Evolutionary conservation across 2,329 filamentous ascomycete genomes (phyloP), one percentile per base, ranked within the genome.

Genomic region (Botrytis squamosa): DNA sequence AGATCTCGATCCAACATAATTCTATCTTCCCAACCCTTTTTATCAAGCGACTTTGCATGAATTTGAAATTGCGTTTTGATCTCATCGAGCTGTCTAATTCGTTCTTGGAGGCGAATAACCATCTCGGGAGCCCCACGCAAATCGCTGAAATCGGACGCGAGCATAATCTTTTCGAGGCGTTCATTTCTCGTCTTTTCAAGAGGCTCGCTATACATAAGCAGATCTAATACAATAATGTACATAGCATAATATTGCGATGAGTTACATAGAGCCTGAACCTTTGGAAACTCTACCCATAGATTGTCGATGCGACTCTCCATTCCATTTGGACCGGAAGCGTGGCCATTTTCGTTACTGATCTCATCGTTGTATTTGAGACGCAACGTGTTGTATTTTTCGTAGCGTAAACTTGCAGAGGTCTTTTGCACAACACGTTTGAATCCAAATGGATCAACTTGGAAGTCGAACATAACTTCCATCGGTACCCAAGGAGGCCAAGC

Each of bases 401-500:
- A 98, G 74, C 95, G 91, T 77, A 99, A 86, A 84, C 92, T 95
- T 36, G 95, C 96, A 8, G 95, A 99, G 1, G 96, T 99, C 82
- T 97, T 95, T 82, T 98, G 94, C 18, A 99, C 95, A 44, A 99
- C 95, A 75, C 96, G 91, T 81, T 95, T 95, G 86, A 99, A 99
- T n/a, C 97, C 96, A 80, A 97, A 97, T 0, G 96, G 95, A 82
- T 97, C 95, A 9, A 92, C 88, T 77, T 95, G 86, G 82, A 98
- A 99, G 82, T 98, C 95, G 80, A 97, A 98, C 92, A 99, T 98
- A 78, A 97, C 93, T 83, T 99, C 96, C 85, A 99, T 92, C 0
- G 96, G 96, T 65, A 98, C 93, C 96, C 96, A 99, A 0, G 96
- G 96, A 18, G 96, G 96, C 96, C 97, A 99, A 25, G 93, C 91